Conservation (phyloP, 1,139 yeast genomes). For the Yamadazyma diospyri region DNA sequence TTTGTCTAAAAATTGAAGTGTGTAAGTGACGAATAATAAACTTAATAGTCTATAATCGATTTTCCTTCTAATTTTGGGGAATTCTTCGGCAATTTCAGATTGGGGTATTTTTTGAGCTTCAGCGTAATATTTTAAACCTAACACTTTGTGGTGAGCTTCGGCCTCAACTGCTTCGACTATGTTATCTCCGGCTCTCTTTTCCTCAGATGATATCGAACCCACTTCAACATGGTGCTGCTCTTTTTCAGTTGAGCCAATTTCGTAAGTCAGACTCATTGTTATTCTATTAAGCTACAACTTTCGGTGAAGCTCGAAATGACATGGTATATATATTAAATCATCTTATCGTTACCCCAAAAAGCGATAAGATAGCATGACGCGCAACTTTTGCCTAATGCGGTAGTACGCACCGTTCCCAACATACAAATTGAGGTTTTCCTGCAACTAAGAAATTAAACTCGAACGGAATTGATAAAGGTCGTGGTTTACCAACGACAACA, state of each 20-base stretch:
- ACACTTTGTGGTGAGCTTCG: slow-evolving; percentile 11
- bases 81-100: slow-evolving; percentile 23
- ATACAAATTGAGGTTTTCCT: too few relatives aligned
- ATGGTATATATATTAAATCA: too few relatives aligned
- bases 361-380: too few relatives aligned
- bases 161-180: slow-evolving; percentile 4
- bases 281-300: background rate
- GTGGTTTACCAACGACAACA: too few relatives aligned
- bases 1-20: slow-evolving; percentile 49
- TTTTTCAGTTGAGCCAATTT: slow-evolving; percentile 3
- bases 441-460: too few relatives aligned
- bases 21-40: slow-evolving; percentile 43
- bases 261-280: background rate
- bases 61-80: slow-evolving; percentile 27
- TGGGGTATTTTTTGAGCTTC: slow-evolving; percentile 25
- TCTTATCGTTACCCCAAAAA: too few relatives aligned
- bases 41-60: slow-evolving; percentile 43
- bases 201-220: background rate
- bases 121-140: slow-evolving; percentile 29
- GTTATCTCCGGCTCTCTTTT: background rate
- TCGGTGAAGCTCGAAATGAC: background rate
- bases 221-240: slow-evolving; percentile 1
- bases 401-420: too few relatives aligned
- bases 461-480: too few relatives aligned
- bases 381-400: too few relatives aligned